Base-by-base conservation (phyloP, 345 rosid species). In the Gossypium australe region DNA sequence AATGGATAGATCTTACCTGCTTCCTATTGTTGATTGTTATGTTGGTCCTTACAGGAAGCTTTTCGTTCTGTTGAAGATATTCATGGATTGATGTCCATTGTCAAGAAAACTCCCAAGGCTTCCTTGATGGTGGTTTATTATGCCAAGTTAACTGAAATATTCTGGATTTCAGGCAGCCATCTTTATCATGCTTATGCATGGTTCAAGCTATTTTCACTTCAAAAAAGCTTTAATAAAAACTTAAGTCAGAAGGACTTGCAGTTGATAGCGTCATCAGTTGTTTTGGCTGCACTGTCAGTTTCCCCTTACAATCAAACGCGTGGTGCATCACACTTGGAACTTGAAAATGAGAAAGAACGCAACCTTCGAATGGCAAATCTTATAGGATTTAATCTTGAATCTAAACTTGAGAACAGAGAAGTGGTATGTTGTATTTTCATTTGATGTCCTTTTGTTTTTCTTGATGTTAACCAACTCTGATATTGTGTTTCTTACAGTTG, bases 171-270 rank as follows among this genome's bases (percentile, higher is more conserved):
- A 10, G 86, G 91, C 60, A 96, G 98, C 83, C 87, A 88, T 87
- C 97, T 96, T 44, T 92, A 90, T 74, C 98, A 93, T 90, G 96
- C 94, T 24, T 96, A 96, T 80, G 98, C 99, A 10, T 96, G 99
- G 99, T 82, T 92, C 74, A 96, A 93, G 87, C 94, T 96, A 53
- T 96, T 93, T 78, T 82, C 85, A 11, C 97, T 96, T 76, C 99
- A 96, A 86, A 96, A 96, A 74, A 92, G 89, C 73, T 96, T 93
- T 82, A 96, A 96, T 71, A 96, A 96, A 83, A 93, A 96, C 86
- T 77, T 96, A 75, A 93, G 94, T 84, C 97, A 92, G 76, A 96
- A 92, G 76, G 98, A 96, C 81, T 84, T 93, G 85, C 99, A 96
- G 72, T 77, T 93, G 75, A 89, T 93, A 65, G 97, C 99, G 48